These are phyloP conservation scores for Endothia cerciana DNA, from an alignment of 2,329 filamentous ascomycete genomes.

Conservation along the genomic window DNA sequence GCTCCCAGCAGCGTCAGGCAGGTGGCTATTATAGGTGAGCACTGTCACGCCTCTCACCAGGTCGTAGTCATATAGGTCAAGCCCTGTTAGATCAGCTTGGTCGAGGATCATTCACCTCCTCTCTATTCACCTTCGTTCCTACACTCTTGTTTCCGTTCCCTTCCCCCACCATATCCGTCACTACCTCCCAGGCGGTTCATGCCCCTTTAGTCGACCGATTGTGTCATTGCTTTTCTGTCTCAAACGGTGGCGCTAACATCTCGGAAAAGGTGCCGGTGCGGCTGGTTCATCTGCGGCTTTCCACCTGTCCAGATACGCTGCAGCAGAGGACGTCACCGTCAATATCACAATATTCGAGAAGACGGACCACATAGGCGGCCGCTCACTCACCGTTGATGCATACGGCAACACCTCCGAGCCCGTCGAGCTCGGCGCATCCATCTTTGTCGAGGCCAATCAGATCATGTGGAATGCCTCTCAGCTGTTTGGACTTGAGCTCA, in stretches of 20 bases:
- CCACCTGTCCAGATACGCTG: conserved; percentile 73
- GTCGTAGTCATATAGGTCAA: not conserved
- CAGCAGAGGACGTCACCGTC: conserved; percentile 60
- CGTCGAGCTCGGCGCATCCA: conserved; percentile 87
- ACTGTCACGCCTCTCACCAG: too few relatives aligned
- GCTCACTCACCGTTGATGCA: conserved; percentile 81
- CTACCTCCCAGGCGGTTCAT: not conserved
- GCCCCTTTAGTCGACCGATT: not conserved
- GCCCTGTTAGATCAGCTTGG: not conserved
- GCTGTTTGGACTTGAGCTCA: conserved; percentile 69
- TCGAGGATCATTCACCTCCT: not conserved
- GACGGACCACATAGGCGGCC: conserved; percentile 76
- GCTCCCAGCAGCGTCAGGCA: conserved; percentile 32
- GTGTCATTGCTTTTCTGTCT: not conserved
- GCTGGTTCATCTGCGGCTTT: conserved; percentile 88
- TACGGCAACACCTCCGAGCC: conserved; percentile 69
- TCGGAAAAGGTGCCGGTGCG: conserved; percentile 75
- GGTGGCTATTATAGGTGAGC: conserved; percentile 38
- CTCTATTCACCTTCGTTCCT: not conserved
- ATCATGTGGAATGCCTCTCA: conserved; percentile 77
- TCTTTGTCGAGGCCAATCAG: conserved; percentile 84
- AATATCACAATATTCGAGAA: conserved; percentile 91
- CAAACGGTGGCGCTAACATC: not conserved
- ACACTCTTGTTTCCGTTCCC: not conserved
- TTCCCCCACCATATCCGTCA: not conserved